These are phyloP conservation scores for Tolypocladium inflatum DNA, from an alignment of 2,329 filamentous ascomycete species.

Conservation along the genomic window DNA sequence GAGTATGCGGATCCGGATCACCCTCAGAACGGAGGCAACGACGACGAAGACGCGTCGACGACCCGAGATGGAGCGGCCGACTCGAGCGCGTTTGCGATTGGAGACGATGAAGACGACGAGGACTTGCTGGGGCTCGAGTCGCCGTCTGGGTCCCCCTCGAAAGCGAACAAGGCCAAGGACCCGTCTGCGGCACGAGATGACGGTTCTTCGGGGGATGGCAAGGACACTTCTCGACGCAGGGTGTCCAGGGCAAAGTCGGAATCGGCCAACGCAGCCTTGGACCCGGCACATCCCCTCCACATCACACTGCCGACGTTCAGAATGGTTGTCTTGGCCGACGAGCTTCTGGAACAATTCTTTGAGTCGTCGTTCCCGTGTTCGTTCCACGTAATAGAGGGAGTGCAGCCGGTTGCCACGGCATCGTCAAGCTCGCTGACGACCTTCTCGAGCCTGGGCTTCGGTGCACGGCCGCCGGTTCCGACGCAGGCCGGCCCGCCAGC, in stretches of 20 bases:
- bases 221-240: slow-evolving; percentile 15
- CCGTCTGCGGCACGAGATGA: slow-evolving; percentile 23
- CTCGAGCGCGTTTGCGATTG: slow-evolving; percentile 59
- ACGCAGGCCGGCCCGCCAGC: slow-evolving; percentile 28
- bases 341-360: slow-evolving; percentile 93
- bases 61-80: slow-evolving; percentile 20
- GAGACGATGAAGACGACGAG: slow-evolving; percentile 51
- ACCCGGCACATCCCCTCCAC: slow-evolving; percentile 85
- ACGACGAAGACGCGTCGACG: slow-evolving; percentile 10
- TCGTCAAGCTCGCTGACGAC: slow-evolving; percentile 60
- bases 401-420: slow-evolving; percentile 22
- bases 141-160: slow-evolving; percentile 30
- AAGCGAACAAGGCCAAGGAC: slow-evolving; percentile 31
- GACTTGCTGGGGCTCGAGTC: slow-evolving; percentile 54
- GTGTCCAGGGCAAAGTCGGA: slow-evolving; percentile 60
- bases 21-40: slow-evolving; percentile 45
- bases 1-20: slow-evolving; percentile 95
- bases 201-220: slow-evolving; percentile 6
- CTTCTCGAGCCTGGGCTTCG: slow-evolving; percentile 63
- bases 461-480: slow-evolving; percentile 27
- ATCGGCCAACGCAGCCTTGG: slow-evolving; percentile 79
- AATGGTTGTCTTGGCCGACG: slow-evolving; percentile 96
- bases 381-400: slow-evolving; percentile 72
- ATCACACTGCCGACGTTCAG: slow-evolving; percentile 97
- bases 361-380: slow-evolving; percentile 90